Conservation (phyloP, 306 rosid genomes). For the Trichosanthes cucumerina region DNA sequence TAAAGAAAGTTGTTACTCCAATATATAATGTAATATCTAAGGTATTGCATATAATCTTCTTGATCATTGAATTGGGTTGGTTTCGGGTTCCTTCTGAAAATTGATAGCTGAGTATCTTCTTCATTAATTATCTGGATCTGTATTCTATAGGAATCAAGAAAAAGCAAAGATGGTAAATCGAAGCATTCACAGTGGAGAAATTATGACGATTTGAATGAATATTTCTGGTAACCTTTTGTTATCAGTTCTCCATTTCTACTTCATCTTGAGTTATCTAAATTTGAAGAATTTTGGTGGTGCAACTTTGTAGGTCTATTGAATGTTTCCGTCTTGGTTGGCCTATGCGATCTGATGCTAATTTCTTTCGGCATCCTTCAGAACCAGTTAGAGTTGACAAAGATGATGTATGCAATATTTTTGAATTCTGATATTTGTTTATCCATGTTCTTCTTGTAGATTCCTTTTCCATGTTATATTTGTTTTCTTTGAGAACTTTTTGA, state of each 20-base stretch:
- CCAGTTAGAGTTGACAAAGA: conserved; percentile 28
- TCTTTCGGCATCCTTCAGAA: conserved; percentile 37
- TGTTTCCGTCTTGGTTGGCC: conserved; percentile 93
- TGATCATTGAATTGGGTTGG: conserved; percentile 4
- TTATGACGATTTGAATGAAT: conserved; percentile 91
- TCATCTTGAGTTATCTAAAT: not conserved
- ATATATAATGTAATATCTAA: conserved; percentile 64
- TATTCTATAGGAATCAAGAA: conserved; percentile 48
- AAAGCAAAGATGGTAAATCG: conserved; percentile 53
- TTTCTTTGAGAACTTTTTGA: not conserved
- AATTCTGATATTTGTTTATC: not conserved
- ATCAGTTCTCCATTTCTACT: conserved; percentile 2
- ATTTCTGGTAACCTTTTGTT: conserved; percentile 49
- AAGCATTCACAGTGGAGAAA: conserved; percentile 98
- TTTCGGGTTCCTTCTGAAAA: not conserved
- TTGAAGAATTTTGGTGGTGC: conserved; percentile 9
- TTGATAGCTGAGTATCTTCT: conserved; percentile 7
- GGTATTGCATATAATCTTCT: conserved; percentile 29
- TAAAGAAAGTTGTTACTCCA: conserved; percentile 76
- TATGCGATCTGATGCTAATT: conserved; percentile 66
- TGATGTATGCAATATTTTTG: conserved; percentile 32
- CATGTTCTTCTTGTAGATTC: not conserved
- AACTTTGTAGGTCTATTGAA: conserved; percentile 60
- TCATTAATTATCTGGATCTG: conserved; percentile 7
- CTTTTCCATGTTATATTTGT: not conserved